Conservation (phyloP, 2,329 filamentous ascomycete species). For the Aspergillus melleus region DNA sequence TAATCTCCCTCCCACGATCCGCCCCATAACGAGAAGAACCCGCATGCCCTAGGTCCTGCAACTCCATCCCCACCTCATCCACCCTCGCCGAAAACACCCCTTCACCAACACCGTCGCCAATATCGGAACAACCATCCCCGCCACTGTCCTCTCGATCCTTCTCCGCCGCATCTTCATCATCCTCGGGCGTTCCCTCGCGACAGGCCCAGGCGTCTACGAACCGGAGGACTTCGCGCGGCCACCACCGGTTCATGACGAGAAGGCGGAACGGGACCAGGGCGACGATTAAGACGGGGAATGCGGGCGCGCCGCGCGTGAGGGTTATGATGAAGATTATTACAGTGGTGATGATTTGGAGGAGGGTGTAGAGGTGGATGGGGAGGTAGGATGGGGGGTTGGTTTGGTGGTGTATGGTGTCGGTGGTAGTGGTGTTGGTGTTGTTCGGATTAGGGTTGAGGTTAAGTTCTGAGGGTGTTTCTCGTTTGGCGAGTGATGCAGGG, state of each 20-base stretch:
- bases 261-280: slow-evolving; percentile 63
- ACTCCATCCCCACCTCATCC: neutral
- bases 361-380: slow-evolving; percentile 60
- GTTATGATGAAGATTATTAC: slow-evolving; percentile 64
- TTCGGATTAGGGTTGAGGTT: neutral
- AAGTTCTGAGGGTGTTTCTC: neutral
- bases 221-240: slow-evolving; percentile 58
- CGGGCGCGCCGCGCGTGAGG: slow-evolving; percentile 62
- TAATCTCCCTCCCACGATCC: neutral
- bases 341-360: slow-evolving; percentile 59
- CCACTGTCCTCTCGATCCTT: neutral
- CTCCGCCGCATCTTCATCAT: slow-evolving; percentile 37
- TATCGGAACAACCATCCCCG: neutral
- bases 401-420: neutral
- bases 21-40: neutral
- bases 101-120: neutral
- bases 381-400: slow-evolving; percentile 48
- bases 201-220: slow-evolving; percentile 54
- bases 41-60: neutral
- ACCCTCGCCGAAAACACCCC: slow-evolving; percentile 6
- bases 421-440: neutral
- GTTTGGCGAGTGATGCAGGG: slow-evolving; percentile 33
- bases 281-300: slow-evolving; percentile 65
- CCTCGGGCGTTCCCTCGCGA: slow-evolving; percentile 55
- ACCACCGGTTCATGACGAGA: slow-evolving; percentile 60